These are phyloP conservation scores for Trichoderma sp. DNA, from an alignment of 2,329 filamentous ascomycete genomes.

Conservation along the genomic window DNA sequence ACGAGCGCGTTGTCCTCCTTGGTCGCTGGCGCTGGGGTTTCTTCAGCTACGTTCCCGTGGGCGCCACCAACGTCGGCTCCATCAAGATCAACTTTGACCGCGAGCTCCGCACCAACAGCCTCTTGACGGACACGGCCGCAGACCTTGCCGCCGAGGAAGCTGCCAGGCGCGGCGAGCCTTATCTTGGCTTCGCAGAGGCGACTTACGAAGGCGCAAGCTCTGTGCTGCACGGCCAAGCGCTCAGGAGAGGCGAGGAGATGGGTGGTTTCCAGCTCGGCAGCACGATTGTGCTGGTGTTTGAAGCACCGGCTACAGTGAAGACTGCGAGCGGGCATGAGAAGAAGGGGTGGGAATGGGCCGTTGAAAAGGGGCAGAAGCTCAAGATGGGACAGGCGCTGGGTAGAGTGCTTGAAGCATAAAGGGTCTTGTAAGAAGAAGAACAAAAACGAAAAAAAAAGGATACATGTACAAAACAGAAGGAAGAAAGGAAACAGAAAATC, in stretches of 20 bases:
- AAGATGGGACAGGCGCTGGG: constrained; percentile 88
- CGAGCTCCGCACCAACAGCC: constrained; percentile 87
- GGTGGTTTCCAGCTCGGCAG: constrained; percentile 95
- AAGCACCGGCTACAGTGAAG: constrained; percentile 69
- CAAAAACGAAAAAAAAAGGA: constrained; percentile 20
- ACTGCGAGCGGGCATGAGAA: constrained; percentile 50
- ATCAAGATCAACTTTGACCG: constrained; percentile 97
- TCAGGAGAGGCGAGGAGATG: constrained; percentile 92
- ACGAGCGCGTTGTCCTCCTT: constrained; percentile 90
- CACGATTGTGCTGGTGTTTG: constrained; percentile 93
- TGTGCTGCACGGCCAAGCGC: constrained; percentile 76
- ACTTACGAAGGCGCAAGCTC: constrained; percentile 76
- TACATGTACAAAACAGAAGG: constrained; percentile 7
- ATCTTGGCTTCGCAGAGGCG: constrained; percentile 89
- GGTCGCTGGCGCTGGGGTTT: constrained; percentile 97
- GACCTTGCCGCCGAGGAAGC: constrained; percentile 82
- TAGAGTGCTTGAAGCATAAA: constrained; percentile 46
- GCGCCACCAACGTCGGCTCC: constrained; percentile 94
- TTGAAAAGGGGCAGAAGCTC: constrained; percentile 82
- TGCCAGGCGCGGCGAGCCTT: constrained; percentile 69
- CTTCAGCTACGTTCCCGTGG: constrained; percentile 93
- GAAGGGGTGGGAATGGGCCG: constrained; percentile 78
- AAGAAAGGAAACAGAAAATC: constrained; percentile 3
- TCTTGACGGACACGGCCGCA: constrained; percentile 88
- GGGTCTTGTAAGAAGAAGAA: constrained; percentile 9